A percentile compares a stretch with the other conserved stretches of the same genome.
Evolutionary conservation across 2,329 filamentous ascomycete species (phyloP).

Genomic region (Penicillium glabrum): DNA sequence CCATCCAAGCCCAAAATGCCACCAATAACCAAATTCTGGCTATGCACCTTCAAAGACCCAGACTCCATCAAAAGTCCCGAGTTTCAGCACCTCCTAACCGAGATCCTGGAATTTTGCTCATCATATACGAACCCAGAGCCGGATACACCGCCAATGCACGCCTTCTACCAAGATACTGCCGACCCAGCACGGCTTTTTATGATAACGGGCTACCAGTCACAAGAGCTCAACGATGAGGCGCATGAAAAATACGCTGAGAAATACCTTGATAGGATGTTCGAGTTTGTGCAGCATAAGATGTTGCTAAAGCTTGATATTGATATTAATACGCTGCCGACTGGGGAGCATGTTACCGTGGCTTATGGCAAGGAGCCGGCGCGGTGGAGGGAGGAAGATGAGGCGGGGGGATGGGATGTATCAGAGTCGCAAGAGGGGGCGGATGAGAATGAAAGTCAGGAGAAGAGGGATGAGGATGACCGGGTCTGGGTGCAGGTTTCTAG

Average conservation of each 20-base stretch:
- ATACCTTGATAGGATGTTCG: slow-evolving; percentile 4
- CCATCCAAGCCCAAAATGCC: slow-evolving; percentile 1
- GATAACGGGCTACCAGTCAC: slow-evolving; percentile 15
- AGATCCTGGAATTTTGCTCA: slow-evolving; percentile 5
- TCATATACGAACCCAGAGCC: slow-evolving; percentile 8
- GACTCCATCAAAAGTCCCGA: neutral
- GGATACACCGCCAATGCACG: slow-evolving; percentile 5
- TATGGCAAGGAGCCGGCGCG: slow-evolving; percentile 1
- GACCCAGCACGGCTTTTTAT: slow-evolving; percentile 9
- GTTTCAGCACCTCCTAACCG: slow-evolving; percentile 6
- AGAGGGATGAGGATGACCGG: neutral
- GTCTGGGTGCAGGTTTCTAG: slow-evolving; percentile 5
- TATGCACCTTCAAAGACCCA: slow-evolving; percentile 6
- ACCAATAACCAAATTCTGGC: slow-evolving; percentile 15
- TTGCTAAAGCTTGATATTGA: slow-evolving; percentile 9
- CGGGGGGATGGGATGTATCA: slow-evolving; percentile 10
- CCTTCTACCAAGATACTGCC: slow-evolving; percentile 12
- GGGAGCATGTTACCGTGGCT: neutral
- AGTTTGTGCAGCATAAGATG: slow-evolving; percentile 9
- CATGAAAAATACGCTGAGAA: slow-evolving; percentile 9
- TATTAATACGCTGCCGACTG: slow-evolving; percentile 1
- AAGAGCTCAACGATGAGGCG: slow-evolving; percentile 10
- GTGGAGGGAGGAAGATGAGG: slow-evolving; percentile 1
- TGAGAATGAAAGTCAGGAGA: neutral
- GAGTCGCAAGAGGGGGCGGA: neutral